Evolutionary conservation across 257 asterid species (phyloP).

Genomic region (Solanum paucissectum): DNA sequence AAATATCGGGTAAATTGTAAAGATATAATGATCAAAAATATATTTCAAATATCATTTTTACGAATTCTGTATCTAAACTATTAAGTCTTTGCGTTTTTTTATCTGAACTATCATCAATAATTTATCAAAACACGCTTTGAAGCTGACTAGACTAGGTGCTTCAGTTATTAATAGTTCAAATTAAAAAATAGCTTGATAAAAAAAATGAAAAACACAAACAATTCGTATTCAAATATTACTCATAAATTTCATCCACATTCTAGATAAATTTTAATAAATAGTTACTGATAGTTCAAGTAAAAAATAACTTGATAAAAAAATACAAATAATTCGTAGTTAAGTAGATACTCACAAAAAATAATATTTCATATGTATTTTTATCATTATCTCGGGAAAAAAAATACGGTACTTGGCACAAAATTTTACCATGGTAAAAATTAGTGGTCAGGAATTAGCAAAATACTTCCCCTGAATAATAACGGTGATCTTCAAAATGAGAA

Average conservation of each 20-base stretch:
- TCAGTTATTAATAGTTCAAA: background rate
- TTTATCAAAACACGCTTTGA: background rate
- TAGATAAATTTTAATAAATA: no score
- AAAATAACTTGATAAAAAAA: no score
- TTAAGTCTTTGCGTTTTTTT: rapidly evolving
- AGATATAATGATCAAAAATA: background rate
- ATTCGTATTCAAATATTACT: no score
- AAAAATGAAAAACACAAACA: background rate
- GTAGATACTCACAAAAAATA: no score
- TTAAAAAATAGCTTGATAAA: no score
- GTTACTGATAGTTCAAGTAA: no score
- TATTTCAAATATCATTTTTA: background rate
- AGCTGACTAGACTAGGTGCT: background rate
- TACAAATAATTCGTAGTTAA: no score
- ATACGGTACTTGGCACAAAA: background rate
- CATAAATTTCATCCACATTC: background rate
- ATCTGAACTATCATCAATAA: background rate
- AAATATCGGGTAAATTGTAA: rapidly evolving
- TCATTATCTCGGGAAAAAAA: no score
- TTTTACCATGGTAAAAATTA: background rate
- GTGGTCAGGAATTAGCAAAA: background rate
- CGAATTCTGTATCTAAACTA: rapidly evolving
- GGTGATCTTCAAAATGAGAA: background rate
- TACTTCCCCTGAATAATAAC: background rate
- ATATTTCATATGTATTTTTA: background rate